Conservation (phyloP, 495 filamentous ascomycete species). For the Tuber magnatum region DNA sequence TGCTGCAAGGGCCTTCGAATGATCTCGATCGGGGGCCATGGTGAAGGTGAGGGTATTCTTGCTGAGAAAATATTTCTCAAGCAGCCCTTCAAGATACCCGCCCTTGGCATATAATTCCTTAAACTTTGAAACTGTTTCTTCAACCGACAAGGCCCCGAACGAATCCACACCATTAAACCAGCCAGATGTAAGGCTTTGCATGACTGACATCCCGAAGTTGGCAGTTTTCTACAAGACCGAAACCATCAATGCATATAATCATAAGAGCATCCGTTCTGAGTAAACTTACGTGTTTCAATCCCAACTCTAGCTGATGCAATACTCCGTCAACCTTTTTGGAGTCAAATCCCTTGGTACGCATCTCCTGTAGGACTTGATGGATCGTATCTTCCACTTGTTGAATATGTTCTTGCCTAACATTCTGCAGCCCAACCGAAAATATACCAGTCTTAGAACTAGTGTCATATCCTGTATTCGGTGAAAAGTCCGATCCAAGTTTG, state of each 20-base stretch:
- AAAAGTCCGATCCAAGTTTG: slow-evolving; percentile 85
- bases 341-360: slow-evolving; percentile 69
- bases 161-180: slow-evolving; percentile 97
- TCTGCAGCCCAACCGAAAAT: slow-evolving; percentile 84
- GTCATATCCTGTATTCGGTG: slow-evolving; percentile 88
- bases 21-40: slow-evolving; percentile 76
- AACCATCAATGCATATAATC: neutral
- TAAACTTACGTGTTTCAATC: slow-evolving; percentile 60
- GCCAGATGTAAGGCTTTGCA: slow-evolving; percentile 75
- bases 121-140: slow-evolving; percentile 75
- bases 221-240: slow-evolving; percentile 60
- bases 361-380: slow-evolving; percentile 57
- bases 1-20: slow-evolving; percentile 62
- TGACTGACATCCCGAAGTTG: slow-evolving; percentile 82
- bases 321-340: slow-evolving; percentile 83
- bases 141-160: slow-evolving; percentile 82
- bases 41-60: slow-evolving; percentile 84
- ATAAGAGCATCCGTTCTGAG: neutral
- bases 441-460: slow-evolving; percentile 64
- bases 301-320: slow-evolving; percentile 84
- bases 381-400: slow-evolving; percentile 67
- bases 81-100: slow-evolving; percentile 71
- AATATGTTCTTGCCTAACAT: slow-evolving; percentile 71
- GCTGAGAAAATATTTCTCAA: slow-evolving; percentile 85
- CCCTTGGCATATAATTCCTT: slow-evolving; percentile 55